Evolutionary conservation across 805 yeast genomes (phyloP).

Genomic region (Spathaspora boniae): DNA sequence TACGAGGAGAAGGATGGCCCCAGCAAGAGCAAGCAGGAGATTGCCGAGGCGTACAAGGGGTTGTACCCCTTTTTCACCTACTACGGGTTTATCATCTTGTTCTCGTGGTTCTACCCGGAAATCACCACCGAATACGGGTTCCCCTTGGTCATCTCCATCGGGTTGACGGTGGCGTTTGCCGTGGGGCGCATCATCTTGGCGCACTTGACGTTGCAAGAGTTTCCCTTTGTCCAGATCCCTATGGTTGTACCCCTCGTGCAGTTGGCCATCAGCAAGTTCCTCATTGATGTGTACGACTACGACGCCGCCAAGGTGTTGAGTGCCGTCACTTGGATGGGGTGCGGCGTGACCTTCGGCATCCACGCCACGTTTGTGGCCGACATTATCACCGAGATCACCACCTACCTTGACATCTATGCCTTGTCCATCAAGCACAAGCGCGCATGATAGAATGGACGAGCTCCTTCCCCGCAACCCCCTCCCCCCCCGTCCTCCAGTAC

Average conservation of each 20-base stretch:
- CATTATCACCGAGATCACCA: constrained; percentile 74
- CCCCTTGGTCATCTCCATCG: constrained; percentile 67
- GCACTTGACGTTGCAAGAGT: constrained; percentile 75
- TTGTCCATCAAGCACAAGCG: constrained; percentile 78
- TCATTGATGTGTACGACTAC: constrained; percentile 35
- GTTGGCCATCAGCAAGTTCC: constrained; percentile 29
- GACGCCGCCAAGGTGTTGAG: constrained; percentile 42
- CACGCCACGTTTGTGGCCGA: constrained; percentile 73
- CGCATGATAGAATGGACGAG: constrained; percentile 24
- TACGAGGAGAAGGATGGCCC: constrained; percentile 33
- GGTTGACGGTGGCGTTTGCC: constrained; percentile 71
- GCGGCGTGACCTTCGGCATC: constrained; percentile 63
- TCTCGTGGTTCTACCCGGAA: constrained; percentile 51
- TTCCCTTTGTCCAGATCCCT: constrained; percentile 72
- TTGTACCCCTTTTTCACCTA: constrained; percentile 66
- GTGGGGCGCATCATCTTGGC: constrained; percentile 91
- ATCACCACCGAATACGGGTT: constrained; percentile 42
- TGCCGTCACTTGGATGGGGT: constrained; percentile 61
- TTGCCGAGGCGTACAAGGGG: constrained; percentile 47
- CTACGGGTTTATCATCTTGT: constrained; percentile 44
- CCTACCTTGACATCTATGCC: constrained; percentile 80
- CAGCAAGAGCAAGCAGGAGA: constrained; percentile 27
- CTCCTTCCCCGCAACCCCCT: no score
- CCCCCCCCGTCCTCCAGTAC: no score
- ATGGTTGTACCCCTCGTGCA: constrained; percentile 61